These are phyloP conservation scores for Saccharomyces paradoxus DNA, from an alignment of 805 yeast genomes.

Conservation along the genomic window DNA sequence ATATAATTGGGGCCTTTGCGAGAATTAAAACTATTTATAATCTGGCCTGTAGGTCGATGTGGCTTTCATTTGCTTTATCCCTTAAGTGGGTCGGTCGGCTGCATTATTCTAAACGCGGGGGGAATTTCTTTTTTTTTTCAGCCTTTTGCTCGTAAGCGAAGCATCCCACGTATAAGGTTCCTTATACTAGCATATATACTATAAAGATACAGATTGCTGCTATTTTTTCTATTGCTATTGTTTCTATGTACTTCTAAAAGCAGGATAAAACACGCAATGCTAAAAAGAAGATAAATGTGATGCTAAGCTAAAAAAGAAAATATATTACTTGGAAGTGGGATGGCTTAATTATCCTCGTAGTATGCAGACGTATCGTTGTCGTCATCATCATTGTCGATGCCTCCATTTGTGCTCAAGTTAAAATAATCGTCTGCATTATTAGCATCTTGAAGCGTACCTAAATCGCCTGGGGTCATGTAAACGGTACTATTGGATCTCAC, in stretches of 20 bases:
- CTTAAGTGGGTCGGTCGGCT: neutral
- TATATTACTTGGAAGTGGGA: neutral
- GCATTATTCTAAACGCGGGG: neutral
- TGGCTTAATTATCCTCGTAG: slow-evolving; percentile 24
- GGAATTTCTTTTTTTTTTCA: neutral
- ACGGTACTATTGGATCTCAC: slow-evolving; percentile 36
- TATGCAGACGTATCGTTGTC: slow-evolving; percentile 16
- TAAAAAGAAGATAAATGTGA: neutral
- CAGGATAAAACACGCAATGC: neutral
- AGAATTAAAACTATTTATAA: neutral
- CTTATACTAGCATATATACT: neutral
- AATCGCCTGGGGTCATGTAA: slow-evolving; percentile 94
- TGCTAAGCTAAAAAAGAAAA: neutral
- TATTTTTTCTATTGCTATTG: neutral
- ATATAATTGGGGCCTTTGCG: neutral
- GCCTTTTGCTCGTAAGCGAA: neutral
- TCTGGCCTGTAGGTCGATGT: neutral
- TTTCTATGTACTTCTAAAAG: neutral
- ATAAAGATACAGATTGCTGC: neutral
- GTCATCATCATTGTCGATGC: slow-evolving; percentile 38
- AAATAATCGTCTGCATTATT: slow-evolving; percentile 74
- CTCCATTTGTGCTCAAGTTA: slow-evolving; percentile 29
- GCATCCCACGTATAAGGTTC: neutral
- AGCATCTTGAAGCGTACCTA: slow-evolving; percentile 89
- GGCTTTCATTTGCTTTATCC: neutral